These are phyloP conservation scores for Geotrichum armillariae DNA, from an alignment of 1,139 yeast genomes.

Conservation along the genomic window DNA sequence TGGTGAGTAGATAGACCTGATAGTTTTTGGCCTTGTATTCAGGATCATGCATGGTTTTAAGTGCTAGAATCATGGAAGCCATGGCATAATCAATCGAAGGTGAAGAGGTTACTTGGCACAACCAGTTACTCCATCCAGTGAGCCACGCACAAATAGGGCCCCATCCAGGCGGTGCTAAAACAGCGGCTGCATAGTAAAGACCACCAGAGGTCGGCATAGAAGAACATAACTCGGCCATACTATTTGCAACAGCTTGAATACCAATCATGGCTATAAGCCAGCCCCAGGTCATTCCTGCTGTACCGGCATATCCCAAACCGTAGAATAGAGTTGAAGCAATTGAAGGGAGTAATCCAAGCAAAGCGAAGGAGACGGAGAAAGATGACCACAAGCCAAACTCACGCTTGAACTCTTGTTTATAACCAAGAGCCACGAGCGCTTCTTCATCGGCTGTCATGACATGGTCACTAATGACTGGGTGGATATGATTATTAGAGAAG, in stretches of 20 bases:
- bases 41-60: slow-evolving; percentile 42
- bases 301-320: slow-evolving; percentile 53
- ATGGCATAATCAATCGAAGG: slow-evolving; percentile 65
- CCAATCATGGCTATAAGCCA: slow-evolving; percentile 57
- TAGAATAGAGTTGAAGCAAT: slow-evolving; percentile 46
- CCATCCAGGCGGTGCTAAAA: slow-evolving; percentile 55
- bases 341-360: slow-evolving; percentile 67
- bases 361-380: slow-evolving; percentile 68
- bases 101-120: slow-evolving; percentile 57
- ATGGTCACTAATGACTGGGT: slow-evolving; percentile 33
- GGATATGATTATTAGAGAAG: slow-evolving; percentile 27
- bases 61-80: slow-evolving; percentile 60
- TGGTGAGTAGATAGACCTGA: slow-evolving; percentile 52
- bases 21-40: slow-evolving; percentile 49
- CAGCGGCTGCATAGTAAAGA: slow-evolving; percentile 53
- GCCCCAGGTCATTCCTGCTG: slow-evolving; percentile 62
- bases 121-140: slow-evolving; percentile 60
- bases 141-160: slow-evolving; percentile 59
- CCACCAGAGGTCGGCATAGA: slow-evolving; percentile 72
- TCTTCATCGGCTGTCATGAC: slow-evolving; percentile 31
- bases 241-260: slow-evolving; percentile 50
- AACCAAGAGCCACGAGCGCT: slow-evolving; percentile 55
- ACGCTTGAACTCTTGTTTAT: slow-evolving; percentile 71
- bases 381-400: slow-evolving; percentile 57
- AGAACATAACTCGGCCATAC: slow-evolving; percentile 60